Evolutionary conservation across 257 asterid species (phyloP), one percentile per base, ranked within the genome.

Genomic region (Lavandula angustifolia): DNA sequence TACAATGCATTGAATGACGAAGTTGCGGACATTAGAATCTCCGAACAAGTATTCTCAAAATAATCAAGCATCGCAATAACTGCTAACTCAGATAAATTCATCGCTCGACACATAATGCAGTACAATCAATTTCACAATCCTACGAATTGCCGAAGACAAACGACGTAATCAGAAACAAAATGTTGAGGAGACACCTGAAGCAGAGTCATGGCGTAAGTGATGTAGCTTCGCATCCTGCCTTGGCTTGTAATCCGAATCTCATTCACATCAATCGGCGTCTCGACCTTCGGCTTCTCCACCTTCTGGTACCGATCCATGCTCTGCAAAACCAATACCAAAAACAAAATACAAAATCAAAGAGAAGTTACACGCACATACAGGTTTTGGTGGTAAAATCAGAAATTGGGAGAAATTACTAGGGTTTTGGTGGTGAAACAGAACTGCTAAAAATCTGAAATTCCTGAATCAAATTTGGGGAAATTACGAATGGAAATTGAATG

Each of bases 301-400:
- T 80, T 84, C 81, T 84, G 88, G 83, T 84, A 86, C 55, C 95
- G 85, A 84, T 86, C 91, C 95, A 86, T 86, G 75, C 74, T 77
- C 80, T 69, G 34, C 32, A 17, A 42, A 66, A 69, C 12, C 29
- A 31, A 48, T 54, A 61, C 8, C 1, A 32, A 49, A 71, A 68
- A n/a, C 2, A 35, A 13, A 55, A 31, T 13, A 13, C 41, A 43
- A 40, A 16, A 71, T 17, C 64, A 17, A 11, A 49, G 34, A 18
- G 51, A 50, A 3, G 5, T 37, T 29, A 0, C 42, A 29, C 54
- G 42, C 34, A 4, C 11, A 7, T 37, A 37, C 7, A 5, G 7
- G 8, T 5, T 37, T 37, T 1, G 10, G 7, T 3, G 9, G 8
- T 5, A 6, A 5, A 7, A 5, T 1, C 9, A 37, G 1, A 7